phyloP scores from a whole-genome alignment of 1,284 basidiomycete genomes.

The Ustilago lituana region DNA sequence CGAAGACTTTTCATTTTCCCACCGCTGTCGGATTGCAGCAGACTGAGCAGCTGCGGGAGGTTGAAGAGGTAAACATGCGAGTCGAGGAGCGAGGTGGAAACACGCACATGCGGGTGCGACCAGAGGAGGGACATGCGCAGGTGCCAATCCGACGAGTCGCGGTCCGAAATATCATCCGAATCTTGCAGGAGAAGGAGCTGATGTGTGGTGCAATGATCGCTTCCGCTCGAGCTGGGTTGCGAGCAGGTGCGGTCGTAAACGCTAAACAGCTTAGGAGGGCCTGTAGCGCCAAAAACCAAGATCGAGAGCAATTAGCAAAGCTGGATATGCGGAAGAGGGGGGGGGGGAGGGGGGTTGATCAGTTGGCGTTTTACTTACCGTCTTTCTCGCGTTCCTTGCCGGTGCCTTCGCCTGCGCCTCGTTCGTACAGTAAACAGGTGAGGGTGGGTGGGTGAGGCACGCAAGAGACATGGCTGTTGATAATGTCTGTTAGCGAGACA shows the following conservation, averaged over 20 bases:
- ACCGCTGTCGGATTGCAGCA: conserved; percentile 46
- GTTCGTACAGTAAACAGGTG: conserved; percentile 60
- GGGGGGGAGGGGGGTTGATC: no score
- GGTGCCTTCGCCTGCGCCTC: conserved; percentile 60
- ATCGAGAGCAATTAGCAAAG: no score
- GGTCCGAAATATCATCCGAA: conserved; percentile 54
- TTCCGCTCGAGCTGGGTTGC: conserved; percentile 13
- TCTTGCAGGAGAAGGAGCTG: conserved; percentile 55
- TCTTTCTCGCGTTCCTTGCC: conserved; percentile 65
- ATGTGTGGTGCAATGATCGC: conserved; percentile 35
- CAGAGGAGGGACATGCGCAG: conserved; percentile 59
- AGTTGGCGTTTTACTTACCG: no score
- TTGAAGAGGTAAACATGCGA: conserved; percentile 62
- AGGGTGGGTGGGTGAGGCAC: conserved; percentile 47
- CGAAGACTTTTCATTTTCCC: conserved; percentile 59
- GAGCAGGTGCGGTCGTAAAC: conserved; percentile 40
- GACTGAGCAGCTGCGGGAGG: conserved; percentile 48
- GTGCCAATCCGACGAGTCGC: conserved; percentile 55
- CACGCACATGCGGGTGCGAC: conserved; percentile 50
- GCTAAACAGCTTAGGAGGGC: conserved; percentile 58
- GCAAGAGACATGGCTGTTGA: conserved; percentile 51
- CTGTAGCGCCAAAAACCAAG: no score
- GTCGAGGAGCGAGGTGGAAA: conserved; percentile 62
- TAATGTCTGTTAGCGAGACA: conserved; percentile 54
- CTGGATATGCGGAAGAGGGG: no score